A percentile compares a stretch with the other conserved stretches of the same genome.
Evolutionary conservation across 345 rosid genomes (phyloP).

Genomic region (Microcos paniculata): DNA sequence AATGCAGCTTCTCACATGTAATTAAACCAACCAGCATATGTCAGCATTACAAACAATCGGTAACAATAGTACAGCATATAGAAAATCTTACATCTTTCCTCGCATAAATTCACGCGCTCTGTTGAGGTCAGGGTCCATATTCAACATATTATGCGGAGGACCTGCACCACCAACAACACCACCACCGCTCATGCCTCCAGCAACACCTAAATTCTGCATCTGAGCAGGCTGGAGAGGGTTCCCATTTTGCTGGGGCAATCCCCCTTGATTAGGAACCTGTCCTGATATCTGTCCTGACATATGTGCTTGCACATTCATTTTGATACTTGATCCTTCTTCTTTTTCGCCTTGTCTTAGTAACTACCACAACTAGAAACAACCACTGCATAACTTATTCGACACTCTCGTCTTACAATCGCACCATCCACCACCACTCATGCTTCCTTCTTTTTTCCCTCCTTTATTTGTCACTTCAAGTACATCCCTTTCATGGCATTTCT

Average conservation of each 20-base stretch:
- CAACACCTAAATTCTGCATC: slow-evolving; percentile 53
- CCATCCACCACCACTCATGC: slow-evolving; percentile 33
- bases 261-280: slow-evolving; percentile 65
- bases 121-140: slow-evolving; percentile 48
- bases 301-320: slow-evolving; percentile 71
- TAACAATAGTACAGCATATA: not conserved
- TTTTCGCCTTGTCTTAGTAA: slow-evolving; percentile 30
- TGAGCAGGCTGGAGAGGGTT: slow-evolving; percentile 50
- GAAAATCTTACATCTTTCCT: slow-evolving; percentile 55
- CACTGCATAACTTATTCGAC: slow-evolving; percentile 33
- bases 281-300: slow-evolving; percentile 56
- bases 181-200: slow-evolving; percentile 25
- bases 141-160: slow-evolving; percentile 25
- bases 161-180: slow-evolving; percentile 30
- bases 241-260: slow-evolving; percentile 62
- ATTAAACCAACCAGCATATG: not conserved
- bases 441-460: slow-evolving; percentile 13
- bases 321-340: slow-evolving; percentile 22
- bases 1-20: not conserved
- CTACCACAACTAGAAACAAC: slow-evolving; percentile 20
- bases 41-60: not conserved
- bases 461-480: slow-evolving; percentile 17
- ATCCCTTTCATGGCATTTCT: not conserved
- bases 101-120: slow-evolving; percentile 49
- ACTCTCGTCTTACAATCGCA: slow-evolving; percentile 14